Conservation (phyloP, 2,329 filamentous ascomycete genomes). For the Byssothecium circinans region DNA sequence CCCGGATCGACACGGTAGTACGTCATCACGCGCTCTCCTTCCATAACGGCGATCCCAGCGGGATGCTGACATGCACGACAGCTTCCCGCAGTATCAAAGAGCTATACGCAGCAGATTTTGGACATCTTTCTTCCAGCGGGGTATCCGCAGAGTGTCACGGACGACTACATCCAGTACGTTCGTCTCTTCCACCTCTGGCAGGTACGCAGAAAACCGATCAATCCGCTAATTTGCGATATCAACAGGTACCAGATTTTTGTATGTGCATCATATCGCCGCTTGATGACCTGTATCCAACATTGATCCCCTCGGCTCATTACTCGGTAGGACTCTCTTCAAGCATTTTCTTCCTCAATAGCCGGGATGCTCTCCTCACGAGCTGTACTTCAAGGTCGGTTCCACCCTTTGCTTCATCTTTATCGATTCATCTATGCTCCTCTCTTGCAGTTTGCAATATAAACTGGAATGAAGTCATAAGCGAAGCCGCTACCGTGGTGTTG, state of each 20-base stretch:
- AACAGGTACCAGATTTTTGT: conserved; percentile 69
- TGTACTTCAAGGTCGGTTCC: conserved; percentile 67
- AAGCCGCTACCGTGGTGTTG: conserved; percentile 8
- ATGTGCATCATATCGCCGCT: conserved; percentile 27
- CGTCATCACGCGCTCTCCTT: conserved; percentile 10
- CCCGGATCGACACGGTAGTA: conserved; percentile 54
- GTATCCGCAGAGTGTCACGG: conserved; percentile 83
- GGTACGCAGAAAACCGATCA: conserved; percentile 1
- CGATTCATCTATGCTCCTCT: conserved; percentile 4
- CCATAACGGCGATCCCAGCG: neutral
- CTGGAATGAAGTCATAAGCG: conserved; percentile 12
- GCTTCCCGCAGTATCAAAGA: conserved; percentile 20
- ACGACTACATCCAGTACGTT: conserved; percentile 77
- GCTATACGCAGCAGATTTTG: conserved; percentile 49
- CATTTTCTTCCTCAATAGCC: conserved; percentile 81
- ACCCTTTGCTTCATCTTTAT: neutral
- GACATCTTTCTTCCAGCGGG: conserved; percentile 83
- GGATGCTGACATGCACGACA: conserved; percentile 6
- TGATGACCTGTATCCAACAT: neutral
- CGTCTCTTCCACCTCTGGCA: conserved; percentile 1
- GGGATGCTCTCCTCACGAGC: conserved; percentile 79
- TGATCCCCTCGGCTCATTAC: neutral
- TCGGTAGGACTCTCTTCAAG: conserved; percentile 73
- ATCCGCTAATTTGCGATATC: neutral
- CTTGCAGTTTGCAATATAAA: conserved; percentile 5